These are phyloP conservation scores for Aspergillus melleus DNA, from an alignment of 2,329 filamentous ascomycete genomes.

Conservation along the genomic window DNA sequence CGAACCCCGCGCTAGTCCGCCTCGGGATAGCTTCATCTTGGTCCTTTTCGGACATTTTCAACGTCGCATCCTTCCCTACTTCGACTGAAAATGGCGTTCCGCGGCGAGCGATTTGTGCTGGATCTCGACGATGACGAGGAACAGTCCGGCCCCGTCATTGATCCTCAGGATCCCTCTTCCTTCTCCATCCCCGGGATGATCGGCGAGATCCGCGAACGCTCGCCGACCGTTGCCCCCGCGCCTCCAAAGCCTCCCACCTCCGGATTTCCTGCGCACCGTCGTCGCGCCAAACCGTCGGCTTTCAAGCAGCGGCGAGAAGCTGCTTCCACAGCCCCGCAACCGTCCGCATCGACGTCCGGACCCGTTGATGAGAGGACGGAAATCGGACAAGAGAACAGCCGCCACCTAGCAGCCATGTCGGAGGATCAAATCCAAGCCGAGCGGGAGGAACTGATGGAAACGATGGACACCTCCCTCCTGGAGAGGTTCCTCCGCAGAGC, in stretches of 20 bases:
- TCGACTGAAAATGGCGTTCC: constrained; percentile 47
- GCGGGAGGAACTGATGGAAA: constrained; percentile 74
- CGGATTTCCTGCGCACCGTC: constrained; percentile 89
- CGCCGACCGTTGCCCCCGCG: constrained; percentile 46
- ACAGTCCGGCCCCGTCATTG: constrained; percentile 29
- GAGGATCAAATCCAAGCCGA: constrained; percentile 78
- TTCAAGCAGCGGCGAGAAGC: constrained; percentile 67
- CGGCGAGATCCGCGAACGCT: constrained; percentile 77
- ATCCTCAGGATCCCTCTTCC: constrained; percentile 18
- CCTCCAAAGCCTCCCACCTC: constrained; percentile 62
- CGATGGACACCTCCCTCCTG: constrained; percentile 72
- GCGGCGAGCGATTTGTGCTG: constrained; percentile 62
- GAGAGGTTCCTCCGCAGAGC: constrained; percentile 74
- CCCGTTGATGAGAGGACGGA: constrained; percentile 59
- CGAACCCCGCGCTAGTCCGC: neutral
- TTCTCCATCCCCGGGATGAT: constrained; percentile 50
- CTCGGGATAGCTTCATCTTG: constrained; percentile 1
- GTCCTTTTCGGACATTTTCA: neutral
- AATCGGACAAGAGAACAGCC: constrained; percentile 82
- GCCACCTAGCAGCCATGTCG: constrained; percentile 75
- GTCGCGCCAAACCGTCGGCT: constrained; percentile 68
- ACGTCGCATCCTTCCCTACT: neutral
- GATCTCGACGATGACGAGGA: constrained; percentile 57
- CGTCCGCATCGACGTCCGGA: constrained; percentile 8
- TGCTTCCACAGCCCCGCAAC: constrained; percentile 4